Base-by-base conservation (phyloP, 768 basidiomycete genomes). In the Russula foetens region DNA sequence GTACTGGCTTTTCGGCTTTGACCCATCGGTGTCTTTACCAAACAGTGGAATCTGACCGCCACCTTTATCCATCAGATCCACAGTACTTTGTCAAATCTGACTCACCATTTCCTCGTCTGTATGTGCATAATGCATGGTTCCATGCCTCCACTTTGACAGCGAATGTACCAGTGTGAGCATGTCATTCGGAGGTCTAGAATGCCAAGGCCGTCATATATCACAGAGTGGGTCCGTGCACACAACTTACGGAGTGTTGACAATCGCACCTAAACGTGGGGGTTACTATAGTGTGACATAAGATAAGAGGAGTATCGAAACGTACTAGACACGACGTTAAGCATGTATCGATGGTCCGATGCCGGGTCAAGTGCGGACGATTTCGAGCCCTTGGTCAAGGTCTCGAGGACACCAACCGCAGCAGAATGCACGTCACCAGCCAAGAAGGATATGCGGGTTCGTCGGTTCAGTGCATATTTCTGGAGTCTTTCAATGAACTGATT, bases 361-460 rank as follows among this genome's bases (percentile, higher is more conserved):
- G 90, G 84, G 3, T 75, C 70, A 7, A 86, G 47, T 48, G 79
- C 80, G 3, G 74, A 69, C 38, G 72, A 74, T 48, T 77, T 77
- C 68, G 83, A 85, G 3, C 67, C 70, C 59, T 73, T 73, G 59
- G 75, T 77, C 45, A 87, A 75, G 2, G 89, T 89, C 72, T 86
- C 91, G 64, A 94, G 74, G 3, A 85, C 71, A 2, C 88, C 90
- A 0, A 93, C 90, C 1, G 91, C 89, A 0, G 90, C 90, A 66
- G 90, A 90, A 69, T 98, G 96, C 15, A 98, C 96, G 70, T 99
- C 95, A 4, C 97, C 97, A 0, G 87, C 88, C 19, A 98, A 68
- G 72, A 95, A 94, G 0, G 86, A 81, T n/a, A 99, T 78, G 28
- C 97, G 83, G 31, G 88, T 71, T 28, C 79, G 77, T 71, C 82